These are phyloP conservation scores for Hirschioporus abietinus DNA, from an alignment of 768 basidiomycete species.

Conservation along the genomic window DNA sequence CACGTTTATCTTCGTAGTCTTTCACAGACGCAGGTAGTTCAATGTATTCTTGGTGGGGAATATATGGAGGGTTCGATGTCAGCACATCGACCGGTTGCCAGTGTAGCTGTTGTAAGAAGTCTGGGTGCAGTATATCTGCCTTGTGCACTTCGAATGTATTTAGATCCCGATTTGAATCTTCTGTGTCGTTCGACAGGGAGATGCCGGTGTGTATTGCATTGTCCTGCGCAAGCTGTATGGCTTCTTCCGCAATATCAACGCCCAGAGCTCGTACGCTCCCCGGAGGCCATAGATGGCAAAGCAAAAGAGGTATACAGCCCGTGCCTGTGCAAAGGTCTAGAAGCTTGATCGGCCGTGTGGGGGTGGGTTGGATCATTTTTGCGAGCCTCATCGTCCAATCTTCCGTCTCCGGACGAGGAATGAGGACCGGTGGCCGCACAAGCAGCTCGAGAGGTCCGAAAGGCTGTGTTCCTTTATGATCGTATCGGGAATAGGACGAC, in stretches of 20 bases:
- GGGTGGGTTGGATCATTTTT: conserved; percentile 33
- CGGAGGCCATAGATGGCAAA: conserved; percentile 60
- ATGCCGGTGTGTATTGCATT: conserved; percentile 32
- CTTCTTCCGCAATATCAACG: conserved; percentile 63
- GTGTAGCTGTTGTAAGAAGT: conserved; percentile 24
- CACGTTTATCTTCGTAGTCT: conserved; percentile 74
- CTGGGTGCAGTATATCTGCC: conserved; percentile 31
- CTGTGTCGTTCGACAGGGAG: conserved; percentile 4
- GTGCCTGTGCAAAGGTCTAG: conserved; percentile 93
- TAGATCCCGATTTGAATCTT: conserved; percentile 8
- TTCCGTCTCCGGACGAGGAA: conserved; percentile 95
- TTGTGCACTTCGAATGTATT: conserved; percentile 35
- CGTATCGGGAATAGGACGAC: not conserved
- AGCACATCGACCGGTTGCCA: conserved; percentile 61
- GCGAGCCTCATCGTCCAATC: conserved; percentile 67
- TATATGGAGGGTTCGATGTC: conserved; percentile 86
- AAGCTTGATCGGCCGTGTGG: conserved; percentile 33
- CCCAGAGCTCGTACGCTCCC: conserved; percentile 52
- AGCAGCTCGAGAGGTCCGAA: conserved; percentile 81
- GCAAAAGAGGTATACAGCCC: conserved; percentile 85
- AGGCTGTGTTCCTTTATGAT: conserved; percentile 66
- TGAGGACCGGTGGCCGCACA: conserved; percentile 75
- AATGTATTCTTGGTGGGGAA: conserved; percentile 61
- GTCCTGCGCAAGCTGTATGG: conserved; percentile 43
- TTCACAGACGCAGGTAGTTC: conserved; percentile 62